Evolutionary conservation across 257 asterid species (phyloP).

Genomic region (Fraxinus excelsior): DNA sequence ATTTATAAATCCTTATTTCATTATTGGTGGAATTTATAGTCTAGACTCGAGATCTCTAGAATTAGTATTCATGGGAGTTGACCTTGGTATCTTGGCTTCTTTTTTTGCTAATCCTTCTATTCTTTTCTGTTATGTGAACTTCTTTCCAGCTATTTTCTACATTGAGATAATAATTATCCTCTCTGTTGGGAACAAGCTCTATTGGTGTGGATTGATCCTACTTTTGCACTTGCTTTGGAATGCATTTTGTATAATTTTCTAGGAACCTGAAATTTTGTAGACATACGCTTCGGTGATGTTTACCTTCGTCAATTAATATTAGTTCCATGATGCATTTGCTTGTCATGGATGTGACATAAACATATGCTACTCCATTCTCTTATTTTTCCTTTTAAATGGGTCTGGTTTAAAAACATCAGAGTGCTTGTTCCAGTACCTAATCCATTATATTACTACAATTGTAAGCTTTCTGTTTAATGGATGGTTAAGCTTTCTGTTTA

Average conservation of each 20-base stretch:
- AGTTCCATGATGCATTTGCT: neutral
- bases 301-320: neutral
- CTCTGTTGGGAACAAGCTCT: neutral
- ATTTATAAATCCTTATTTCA: too few relatives aligned
- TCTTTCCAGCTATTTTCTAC: neutral
- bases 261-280: neutral
- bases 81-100: neutral
- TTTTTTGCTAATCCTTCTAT: neutral
- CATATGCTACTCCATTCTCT: neutral
- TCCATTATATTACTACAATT: neutral
- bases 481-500: too few relatives aligned
- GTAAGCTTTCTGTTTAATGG: neutral
- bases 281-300: neutral
- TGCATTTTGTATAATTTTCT: neutral
- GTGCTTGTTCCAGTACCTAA: neutral
- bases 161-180: neutral
- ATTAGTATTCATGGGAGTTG: neutral
- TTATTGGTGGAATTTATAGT: too few relatives aligned
- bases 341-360: neutral
- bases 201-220: neutral
- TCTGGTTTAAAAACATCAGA: neutral
- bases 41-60: slow-evolving; percentile 16
- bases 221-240: neutral
- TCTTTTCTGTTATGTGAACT: neutral
- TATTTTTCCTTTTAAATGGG: neutral